Evolutionary conservation across 2,329 filamentous ascomycete genomes (phyloP).

Genomic region (Capronia epimyces): DNA sequence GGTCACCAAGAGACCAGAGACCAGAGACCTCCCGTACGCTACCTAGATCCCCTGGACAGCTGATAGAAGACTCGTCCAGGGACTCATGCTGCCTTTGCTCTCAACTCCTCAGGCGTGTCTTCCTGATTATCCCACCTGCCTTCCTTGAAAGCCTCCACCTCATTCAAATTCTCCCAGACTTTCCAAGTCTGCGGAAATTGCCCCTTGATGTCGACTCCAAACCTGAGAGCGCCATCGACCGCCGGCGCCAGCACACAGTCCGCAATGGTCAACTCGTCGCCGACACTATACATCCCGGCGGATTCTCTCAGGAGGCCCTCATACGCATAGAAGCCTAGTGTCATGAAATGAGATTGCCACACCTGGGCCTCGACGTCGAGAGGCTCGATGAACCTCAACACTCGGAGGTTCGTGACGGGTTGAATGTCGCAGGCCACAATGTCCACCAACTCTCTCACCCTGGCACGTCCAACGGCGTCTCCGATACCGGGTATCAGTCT

Average conservation of each 20-base stretch:
- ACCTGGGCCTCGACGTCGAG: slow-evolving; percentile 42
- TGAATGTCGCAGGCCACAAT: slow-evolving; percentile 57
- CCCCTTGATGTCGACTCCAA: slow-evolving; percentile 47
- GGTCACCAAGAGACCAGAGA: too few relatives aligned
- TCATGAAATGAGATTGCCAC: slow-evolving; percentile 52
- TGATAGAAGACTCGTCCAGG: too few relatives aligned
- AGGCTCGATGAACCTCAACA: slow-evolving; percentile 47
- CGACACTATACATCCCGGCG: slow-evolving; percentile 51
- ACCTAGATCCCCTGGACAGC: too few relatives aligned
- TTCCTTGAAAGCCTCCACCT: slow-evolving; percentile 48
- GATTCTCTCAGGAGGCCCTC: slow-evolving; percentile 40
- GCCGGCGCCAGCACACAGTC: slow-evolving; percentile 56
- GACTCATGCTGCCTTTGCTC: slow-evolving; percentile 18
- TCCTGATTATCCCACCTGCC: slow-evolving; percentile 52
- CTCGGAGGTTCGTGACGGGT: slow-evolving; percentile 55
- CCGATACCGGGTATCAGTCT: slow-evolving; percentile 45
- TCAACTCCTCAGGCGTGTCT: slow-evolving; percentile 49
- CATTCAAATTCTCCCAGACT: slow-evolving; percentile 45
- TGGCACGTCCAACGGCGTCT: slow-evolving; percentile 43
- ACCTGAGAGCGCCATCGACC: slow-evolving; percentile 53
- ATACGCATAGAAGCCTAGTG: slow-evolving; percentile 52
- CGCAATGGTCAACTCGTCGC: slow-evolving; percentile 52
- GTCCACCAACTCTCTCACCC: slow-evolving; percentile 49
- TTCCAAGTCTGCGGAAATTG: slow-evolving; percentile 45
- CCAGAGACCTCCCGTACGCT: too few relatives aligned